Base-by-base conservation (phyloP, 2,329 filamentous ascomycete genomes). In the Scleromitrula shiraiana region DNA sequence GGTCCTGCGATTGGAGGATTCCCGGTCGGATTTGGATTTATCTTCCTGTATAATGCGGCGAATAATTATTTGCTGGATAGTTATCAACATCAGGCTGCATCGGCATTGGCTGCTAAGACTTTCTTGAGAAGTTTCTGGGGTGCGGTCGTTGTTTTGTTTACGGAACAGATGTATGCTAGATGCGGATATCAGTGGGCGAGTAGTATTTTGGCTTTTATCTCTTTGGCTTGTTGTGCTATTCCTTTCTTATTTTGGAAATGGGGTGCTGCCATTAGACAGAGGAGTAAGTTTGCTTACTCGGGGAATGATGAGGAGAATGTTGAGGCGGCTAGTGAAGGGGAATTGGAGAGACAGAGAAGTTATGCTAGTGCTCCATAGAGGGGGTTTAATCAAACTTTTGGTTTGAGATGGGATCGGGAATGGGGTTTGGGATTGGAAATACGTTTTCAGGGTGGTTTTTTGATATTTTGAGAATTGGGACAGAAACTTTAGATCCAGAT, bases 221-320 rank as follows among this genome's bases (percentile, higher is more conserved):
- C 76, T 14, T 68, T 94, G 5, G 83, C 78, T 0, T 94, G 88
- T 69, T 94, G 88, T 64, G 78, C 73, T 0, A 94, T 94, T 56
- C 88, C 88, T 0, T 95, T 83, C 63, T 65, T 87, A 22, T 95
- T 95, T 68, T 95, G 84, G 72, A 79, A 72, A 60, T 88, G 78
- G 57, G 88, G 88, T 3, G 85, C 80, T 14, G 64, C 65, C 5
- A 94, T 95, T 56, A 74, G 88, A 5, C 71, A 69, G 47, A 71
- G 74, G 50, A 86, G 81, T 59, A 83, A 78, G 65, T 94, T 80
- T 62, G 88, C 88, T 0, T 94, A 87, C 53, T 68, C 66, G n/a
- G 76, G 75, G 1, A 76, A 77, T 4, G 76, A 80, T 42, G 70
- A 71, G 43, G 64, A 68, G 56, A 64, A 26, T 17, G 14, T 42